Evolutionary conservation across 164 flowering plant species (phyloP), one percentile per base, ranked within the genome.

Genomic region (Cinnamomum micranthum): DNA sequence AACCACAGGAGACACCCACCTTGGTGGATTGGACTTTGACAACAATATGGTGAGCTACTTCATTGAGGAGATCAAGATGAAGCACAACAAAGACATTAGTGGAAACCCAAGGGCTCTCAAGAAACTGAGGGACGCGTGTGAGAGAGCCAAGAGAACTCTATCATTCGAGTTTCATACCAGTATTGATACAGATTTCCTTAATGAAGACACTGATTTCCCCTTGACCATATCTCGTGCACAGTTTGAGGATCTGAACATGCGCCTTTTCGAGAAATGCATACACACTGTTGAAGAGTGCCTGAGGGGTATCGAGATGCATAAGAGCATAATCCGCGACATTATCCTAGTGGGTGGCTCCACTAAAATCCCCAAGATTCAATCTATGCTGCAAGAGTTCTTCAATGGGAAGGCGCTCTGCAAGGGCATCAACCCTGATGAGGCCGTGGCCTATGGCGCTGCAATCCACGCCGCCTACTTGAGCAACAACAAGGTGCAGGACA

Each of bases 261-360:
- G 81, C 74, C 76, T 87, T 27, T 87, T 87, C 55, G 77, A 85
- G 17, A 85, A 87, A 71, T 87, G 89, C 50, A 85, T 87, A 85
- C 85, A 87, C 71, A 84, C 85, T 0, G 88, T 85, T 17, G 88
- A 85, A 80, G 85, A 85, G 70, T 87, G 88, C 68, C 50, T 87
- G 69, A 78, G 85, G 63, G 89, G 84, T 73, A 80, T 85, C 2
- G 86, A 87, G 74, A 87, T 88, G 79, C 86, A 85, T 67, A 88
- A 86, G 81, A 82, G 87, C 68, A 64, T 58, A 9, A 78, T 88
- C 12, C 80, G 85, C 24, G 91, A 88, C 17, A 84, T 85, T 59
- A 88, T 87, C 19, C 86, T 88, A 23, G 91, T 88, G 60, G 91
- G 90, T 25, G 91, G 91, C 0, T 87, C 90, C 0, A 87, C 91